Conservation (phyloP, 495 filamentous ascomycete species). For the Aspergillus panamensis region DNA sequence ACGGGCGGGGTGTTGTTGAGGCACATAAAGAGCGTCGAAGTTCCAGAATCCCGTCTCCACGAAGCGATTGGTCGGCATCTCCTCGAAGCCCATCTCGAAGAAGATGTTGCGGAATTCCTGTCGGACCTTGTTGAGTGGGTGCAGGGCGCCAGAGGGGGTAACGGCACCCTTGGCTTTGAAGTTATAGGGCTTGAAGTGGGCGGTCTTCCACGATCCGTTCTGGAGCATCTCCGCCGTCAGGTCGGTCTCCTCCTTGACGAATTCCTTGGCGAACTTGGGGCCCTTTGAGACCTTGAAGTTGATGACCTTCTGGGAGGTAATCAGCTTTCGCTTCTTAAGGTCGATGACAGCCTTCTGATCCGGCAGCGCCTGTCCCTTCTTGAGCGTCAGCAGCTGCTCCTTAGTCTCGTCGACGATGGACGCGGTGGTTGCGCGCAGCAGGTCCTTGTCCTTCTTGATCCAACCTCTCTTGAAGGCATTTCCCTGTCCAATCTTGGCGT, state of each 20-base stretch:
- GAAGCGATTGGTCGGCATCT: conserved; percentile 56
- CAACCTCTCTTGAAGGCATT: conserved; percentile 96
- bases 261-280: conserved; percentile 75
- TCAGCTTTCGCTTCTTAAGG: conserved; percentile 83
- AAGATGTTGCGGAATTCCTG: conserved; percentile 94
- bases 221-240: conserved; percentile 89
- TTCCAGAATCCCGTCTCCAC: conserved; percentile 99
- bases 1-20: conserved; percentile 94
- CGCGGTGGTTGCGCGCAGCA: conserved; percentile 54
- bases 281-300: conserved; percentile 81
- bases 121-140: conserved; percentile 92
- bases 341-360: conserved; percentile 73
- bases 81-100: conserved; percentile 69
- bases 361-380: conserved; percentile 60
- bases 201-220: conserved; percentile 64
- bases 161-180: conserved; percentile 85
- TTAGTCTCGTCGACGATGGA: conserved; percentile 75
- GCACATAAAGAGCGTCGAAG: conserved; percentile 95
- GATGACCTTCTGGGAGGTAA: conserved; percentile 77
- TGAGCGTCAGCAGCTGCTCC: conserved; percentile 66
- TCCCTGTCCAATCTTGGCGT: conserved; percentile 85
- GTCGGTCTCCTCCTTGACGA: conserved; percentile 92
- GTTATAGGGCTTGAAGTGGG: conserved; percentile 93
- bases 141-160: conserved; percentile 77
- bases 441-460: conserved; percentile 84